Conservation (phyloP, 495 filamentous ascomycete genomes). For the Penicillium mononematosum region DNA sequence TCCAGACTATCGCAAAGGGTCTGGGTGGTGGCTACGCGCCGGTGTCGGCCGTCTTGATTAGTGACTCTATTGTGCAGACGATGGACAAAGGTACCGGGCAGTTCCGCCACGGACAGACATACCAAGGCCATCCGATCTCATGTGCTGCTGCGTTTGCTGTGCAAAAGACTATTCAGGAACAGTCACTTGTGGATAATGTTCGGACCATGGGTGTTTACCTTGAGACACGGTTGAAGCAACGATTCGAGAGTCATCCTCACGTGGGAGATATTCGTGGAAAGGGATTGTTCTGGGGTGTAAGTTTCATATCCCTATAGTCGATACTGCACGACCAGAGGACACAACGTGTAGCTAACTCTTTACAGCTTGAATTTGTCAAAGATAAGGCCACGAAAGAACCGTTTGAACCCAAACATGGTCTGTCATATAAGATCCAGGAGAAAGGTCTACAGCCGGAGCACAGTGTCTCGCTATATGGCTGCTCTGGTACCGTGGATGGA, state of each 20-base stretch:
- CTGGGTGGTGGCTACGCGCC: constrained; percentile 65
- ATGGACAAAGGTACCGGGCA: constrained; percentile 55
- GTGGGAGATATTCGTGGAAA: constrained; percentile 59
- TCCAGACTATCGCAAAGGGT: constrained; percentile 70
- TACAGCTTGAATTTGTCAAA: constrained; percentile 57
- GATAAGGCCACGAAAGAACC: constrained; percentile 55
- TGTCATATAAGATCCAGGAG: constrained; percentile 52
- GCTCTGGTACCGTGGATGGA: constrained; percentile 66
- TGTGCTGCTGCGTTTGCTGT: constrained; percentile 58
- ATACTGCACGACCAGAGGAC: not conserved
- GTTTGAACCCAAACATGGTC: constrained; percentile 37
- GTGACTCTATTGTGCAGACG: constrained; percentile 51
- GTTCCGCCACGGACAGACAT: constrained; percentile 60
- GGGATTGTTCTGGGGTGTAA: constrained; percentile 57
- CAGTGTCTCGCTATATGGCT: constrained; percentile 68
- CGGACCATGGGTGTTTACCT: constrained; percentile 46
- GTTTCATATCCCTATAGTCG: constrained; percentile 15
- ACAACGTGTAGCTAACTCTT: constrained; percentile 1
- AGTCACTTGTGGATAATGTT: constrained; percentile 51
- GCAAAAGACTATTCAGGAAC: constrained; percentile 48
- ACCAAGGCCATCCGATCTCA: constrained; percentile 57
- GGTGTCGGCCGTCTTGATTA: constrained; percentile 59
- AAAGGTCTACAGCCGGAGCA: constrained; percentile 51
- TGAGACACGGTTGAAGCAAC: constrained; percentile 33
- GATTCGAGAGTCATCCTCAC: constrained; percentile 39